These are phyloP conservation scores for Picea abies DNA, from an alignment of 83 land plant genomes.

Conservation along the genomic window DNA sequence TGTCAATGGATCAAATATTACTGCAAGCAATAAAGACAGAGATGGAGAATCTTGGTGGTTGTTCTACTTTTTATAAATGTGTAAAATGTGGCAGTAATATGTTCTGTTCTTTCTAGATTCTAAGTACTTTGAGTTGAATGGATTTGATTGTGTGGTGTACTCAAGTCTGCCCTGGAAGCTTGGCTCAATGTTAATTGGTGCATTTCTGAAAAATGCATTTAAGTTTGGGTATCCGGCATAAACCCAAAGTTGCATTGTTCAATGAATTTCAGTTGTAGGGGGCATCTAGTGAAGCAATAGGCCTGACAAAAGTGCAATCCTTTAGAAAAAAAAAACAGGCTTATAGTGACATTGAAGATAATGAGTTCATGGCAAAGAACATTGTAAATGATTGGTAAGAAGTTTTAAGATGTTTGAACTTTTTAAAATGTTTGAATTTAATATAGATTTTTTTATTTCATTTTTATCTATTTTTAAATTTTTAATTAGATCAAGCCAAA, in stretches of 20 bases:
- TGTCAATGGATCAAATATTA: no score
- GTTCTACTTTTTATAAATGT: background rate
- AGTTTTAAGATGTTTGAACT: background rate
- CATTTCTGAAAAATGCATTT: slow-evolving; percentile 18
- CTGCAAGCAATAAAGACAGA: slow-evolving; percentile 1
- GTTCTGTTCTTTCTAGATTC: background rate
- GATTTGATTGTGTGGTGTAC: background rate
- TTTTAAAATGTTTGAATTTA: no score
- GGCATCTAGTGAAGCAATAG: slow-evolving; percentile 18
- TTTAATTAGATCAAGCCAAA: no score
- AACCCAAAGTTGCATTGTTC: slow-evolving; percentile 61
- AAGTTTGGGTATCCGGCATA: slow-evolving; percentile 72
- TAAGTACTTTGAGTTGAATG: background rate
- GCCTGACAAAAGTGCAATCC: slow-evolving; percentile 14
- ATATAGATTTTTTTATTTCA: no score
- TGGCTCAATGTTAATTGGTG: slow-evolving; percentile 49
- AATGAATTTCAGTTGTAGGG: slow-evolving; percentile 70
- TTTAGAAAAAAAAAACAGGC: slow-evolving; percentile 20
- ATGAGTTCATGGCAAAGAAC: slow-evolving; percentile 21
- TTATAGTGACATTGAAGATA: slow-evolving; percentile 20
- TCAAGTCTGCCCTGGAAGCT: slow-evolving; percentile 47
- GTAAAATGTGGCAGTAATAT: background rate
- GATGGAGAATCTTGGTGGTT: slow-evolving; percentile 42
- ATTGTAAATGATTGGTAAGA: slow-evolving; percentile 28
- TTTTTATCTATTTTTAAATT: no score